Conservation (phyloP, 2,329 filamentous ascomycete genomes). For the Coniochaeta sp. region DNA sequence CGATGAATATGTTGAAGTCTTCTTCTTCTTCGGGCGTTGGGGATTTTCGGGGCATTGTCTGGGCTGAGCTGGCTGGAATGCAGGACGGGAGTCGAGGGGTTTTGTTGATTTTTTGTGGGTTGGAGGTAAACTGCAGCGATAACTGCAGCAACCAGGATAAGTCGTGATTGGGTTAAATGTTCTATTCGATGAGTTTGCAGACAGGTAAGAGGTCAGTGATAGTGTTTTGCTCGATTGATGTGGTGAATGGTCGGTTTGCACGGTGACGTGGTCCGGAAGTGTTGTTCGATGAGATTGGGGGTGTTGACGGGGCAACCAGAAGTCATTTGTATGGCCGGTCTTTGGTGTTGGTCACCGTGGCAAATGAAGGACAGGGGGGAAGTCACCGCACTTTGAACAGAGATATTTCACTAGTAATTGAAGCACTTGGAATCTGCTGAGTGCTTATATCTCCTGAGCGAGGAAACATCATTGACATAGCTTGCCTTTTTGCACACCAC, state of each 20-base stretch:
- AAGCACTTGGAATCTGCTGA: no score
- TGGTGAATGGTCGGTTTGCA: not conserved
- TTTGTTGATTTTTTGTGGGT: constrained; percentile 7
- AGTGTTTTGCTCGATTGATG: not conserved
- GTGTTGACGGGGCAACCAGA: not conserved
- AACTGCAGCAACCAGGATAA: constrained; percentile 13
- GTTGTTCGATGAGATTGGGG: not conserved
- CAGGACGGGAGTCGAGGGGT: not conserved
- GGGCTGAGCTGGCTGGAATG: no score
- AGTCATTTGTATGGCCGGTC: not conserved
- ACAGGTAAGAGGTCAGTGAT: constrained; percentile 11
- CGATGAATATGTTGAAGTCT: constrained; percentile 42
- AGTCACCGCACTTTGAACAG: no score
- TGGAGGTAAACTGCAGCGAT: not conserved
- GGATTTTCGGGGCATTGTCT: constrained; percentile 16
- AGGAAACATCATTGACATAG: no score
- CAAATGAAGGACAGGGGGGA: no score
- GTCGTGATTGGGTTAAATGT: constrained; percentile 3
- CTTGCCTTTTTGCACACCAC: no score
- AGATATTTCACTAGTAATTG: no score
- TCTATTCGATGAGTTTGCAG: no score
- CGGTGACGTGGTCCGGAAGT: not conserved
- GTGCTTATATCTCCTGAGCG: no score
- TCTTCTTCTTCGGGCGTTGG: constrained; percentile 20
- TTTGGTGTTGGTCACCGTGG: no score